Evolutionary conservation across 2,329 filamentous ascomycete species (phyloP).

Genomic region (Fusarium tuaranense): DNA sequence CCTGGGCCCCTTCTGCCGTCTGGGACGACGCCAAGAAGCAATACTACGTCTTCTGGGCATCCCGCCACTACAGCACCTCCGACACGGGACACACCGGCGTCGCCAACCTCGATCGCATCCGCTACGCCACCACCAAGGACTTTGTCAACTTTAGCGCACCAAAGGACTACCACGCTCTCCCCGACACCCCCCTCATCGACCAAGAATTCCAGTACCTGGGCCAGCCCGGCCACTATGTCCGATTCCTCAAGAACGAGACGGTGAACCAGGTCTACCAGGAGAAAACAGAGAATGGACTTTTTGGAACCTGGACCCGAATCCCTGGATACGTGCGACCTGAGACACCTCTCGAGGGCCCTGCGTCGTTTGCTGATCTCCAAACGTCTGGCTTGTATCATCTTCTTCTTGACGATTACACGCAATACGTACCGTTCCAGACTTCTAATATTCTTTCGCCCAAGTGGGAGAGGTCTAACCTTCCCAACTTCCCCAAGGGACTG

Average conservation of each 20-base stretch:
- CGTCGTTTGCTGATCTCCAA: slow-evolving; percentile 52
- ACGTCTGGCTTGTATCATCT: slow-evolving; percentile 53
- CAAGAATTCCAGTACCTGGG: slow-evolving; percentile 60
- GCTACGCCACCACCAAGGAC: slow-evolving; percentile 63
- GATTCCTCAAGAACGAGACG: slow-evolving; percentile 65
- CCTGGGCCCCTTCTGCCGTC: slow-evolving; percentile 53
- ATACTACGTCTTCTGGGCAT: slow-evolving; percentile 63
- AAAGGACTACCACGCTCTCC: slow-evolving; percentile 55
- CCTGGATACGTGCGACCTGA: slow-evolving; percentile 49
- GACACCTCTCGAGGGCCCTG: slow-evolving; percentile 51
- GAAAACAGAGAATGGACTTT: slow-evolving; percentile 56
- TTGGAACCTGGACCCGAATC: slow-evolving; percentile 60
- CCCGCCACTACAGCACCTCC: slow-evolving; percentile 55
- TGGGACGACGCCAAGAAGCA: slow-evolving; percentile 50
- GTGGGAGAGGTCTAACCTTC: slow-evolving; percentile 50
- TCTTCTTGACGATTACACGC: slow-evolving; percentile 57
- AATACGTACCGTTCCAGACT: slow-evolving; percentile 59
- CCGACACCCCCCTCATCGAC: slow-evolving; percentile 60
- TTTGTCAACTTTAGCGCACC: slow-evolving; percentile 61
- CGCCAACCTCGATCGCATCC: slow-evolving; percentile 55
- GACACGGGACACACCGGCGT: slow-evolving; percentile 59
- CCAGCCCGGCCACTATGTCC: slow-evolving; percentile 53
- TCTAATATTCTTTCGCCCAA: slow-evolving; percentile 48
- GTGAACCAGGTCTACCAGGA: slow-evolving; percentile 62
- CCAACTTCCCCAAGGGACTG: slow-evolving; percentile 55